A percentile compares a stretch with the other conserved stretches of the same genome.
These are phyloP conservation scores for Gymnopilus dilepis DNA, from an alignment of 768 basidiomycete species.

Conservation along the genomic window DNA sequence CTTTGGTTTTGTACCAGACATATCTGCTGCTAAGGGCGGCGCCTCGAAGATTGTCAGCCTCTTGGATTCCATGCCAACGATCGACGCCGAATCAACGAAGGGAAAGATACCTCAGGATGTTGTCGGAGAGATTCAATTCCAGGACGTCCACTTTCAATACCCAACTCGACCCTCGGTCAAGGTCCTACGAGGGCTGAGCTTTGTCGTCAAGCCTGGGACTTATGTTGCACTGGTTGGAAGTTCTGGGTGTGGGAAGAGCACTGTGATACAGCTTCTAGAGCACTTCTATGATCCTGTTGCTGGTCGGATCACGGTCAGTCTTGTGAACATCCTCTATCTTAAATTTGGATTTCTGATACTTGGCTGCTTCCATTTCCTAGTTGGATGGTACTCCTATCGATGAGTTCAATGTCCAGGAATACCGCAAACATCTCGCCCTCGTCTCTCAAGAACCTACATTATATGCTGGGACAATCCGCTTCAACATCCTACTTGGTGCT, in stretches of 20 bases:
- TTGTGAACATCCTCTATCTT: conserved; percentile 7
- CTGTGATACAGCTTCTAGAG: conserved; percentile 82
- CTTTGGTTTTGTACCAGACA: conserved; percentile 84
- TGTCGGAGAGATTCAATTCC: conserved; percentile 70
- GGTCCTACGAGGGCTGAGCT: conserved; percentile 74
- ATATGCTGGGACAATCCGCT: conserved; percentile 85
- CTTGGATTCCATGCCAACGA: conserved; percentile 74
- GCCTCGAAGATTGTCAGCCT: conserved; percentile 74
- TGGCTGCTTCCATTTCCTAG: conserved; percentile 31
- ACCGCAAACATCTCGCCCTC: conserved; percentile 84
- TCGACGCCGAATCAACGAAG: conserved; percentile 74
- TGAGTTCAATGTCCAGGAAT: conserved; percentile 80
- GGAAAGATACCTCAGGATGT: conserved; percentile 56
- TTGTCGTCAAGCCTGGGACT: conserved; percentile 75
- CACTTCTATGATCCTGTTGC: conserved; percentile 82
- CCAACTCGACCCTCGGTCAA: conserved; percentile 83
- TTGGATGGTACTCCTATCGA: conserved; percentile 76
- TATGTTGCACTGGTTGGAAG: conserved; percentile 84
- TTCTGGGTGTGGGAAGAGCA: conserved; percentile 80
- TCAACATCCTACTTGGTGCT: conserved; percentile 88
- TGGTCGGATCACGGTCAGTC: conserved; percentile 63
- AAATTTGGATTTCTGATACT: too few relatives aligned
- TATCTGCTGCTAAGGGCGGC: conserved; percentile 82
- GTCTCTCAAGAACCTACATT: conserved; percentile 92
- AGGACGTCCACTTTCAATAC: conserved; percentile 86